These are phyloP conservation scores for Epichloe sp. DNA, from an alignment of 2,329 filamentous ascomycete genomes.

Conservation along the genomic window DNA sequence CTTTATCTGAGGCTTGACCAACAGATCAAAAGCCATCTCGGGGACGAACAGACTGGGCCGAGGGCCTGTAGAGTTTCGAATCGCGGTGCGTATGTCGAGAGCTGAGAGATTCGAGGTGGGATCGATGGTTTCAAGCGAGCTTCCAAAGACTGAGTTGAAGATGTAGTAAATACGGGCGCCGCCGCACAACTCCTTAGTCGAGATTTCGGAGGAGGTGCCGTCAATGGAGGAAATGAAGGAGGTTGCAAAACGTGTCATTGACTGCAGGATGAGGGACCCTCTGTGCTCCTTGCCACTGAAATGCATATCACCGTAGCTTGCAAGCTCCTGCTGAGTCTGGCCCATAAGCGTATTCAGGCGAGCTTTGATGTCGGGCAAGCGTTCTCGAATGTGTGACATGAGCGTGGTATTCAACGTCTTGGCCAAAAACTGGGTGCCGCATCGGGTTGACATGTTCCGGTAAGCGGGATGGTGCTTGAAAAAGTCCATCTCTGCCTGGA, in stretches of 20 bases:
- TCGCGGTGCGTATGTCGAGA: slow-evolving; percentile 89
- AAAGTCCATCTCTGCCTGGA: slow-evolving; percentile 84
- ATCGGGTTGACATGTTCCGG: slow-evolving; percentile 85
- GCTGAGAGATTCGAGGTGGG: slow-evolving; percentile 91
- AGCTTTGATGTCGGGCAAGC: slow-evolving; percentile 94
- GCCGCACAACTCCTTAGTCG: slow-evolving; percentile 92
- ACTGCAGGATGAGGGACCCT: slow-evolving; percentile 84
- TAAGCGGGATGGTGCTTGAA: slow-evolving; percentile 97
- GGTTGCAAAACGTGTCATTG: slow-evolving; percentile 96
- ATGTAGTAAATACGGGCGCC: slow-evolving; percentile 97
- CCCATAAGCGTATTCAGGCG: slow-evolving; percentile 97
- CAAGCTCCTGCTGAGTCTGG: slow-evolving; percentile 97
- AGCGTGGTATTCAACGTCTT: slow-evolving; percentile 91
- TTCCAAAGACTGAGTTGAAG: slow-evolving; percentile 97
- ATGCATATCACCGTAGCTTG: slow-evolving; percentile 94
- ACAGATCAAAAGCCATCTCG: slow-evolving; percentile 90
- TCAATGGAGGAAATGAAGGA: slow-evolving; percentile 98
- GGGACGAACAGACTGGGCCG: slow-evolving; percentile 93
- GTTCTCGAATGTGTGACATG: slow-evolving; percentile 92
- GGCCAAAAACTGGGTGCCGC: slow-evolving; percentile 86
- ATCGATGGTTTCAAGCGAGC: slow-evolving; percentile 89
- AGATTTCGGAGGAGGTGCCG: slow-evolving; percentile 96
- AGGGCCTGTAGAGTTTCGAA: slow-evolving; percentile 93
- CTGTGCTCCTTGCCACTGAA: slow-evolving; percentile 96
- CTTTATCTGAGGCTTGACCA: slow-evolving; percentile 98